phyloP scores from a whole-genome alignment of 2,329 filamentous ascomycete genomes.

The Aspergillus intermedius region DNA sequence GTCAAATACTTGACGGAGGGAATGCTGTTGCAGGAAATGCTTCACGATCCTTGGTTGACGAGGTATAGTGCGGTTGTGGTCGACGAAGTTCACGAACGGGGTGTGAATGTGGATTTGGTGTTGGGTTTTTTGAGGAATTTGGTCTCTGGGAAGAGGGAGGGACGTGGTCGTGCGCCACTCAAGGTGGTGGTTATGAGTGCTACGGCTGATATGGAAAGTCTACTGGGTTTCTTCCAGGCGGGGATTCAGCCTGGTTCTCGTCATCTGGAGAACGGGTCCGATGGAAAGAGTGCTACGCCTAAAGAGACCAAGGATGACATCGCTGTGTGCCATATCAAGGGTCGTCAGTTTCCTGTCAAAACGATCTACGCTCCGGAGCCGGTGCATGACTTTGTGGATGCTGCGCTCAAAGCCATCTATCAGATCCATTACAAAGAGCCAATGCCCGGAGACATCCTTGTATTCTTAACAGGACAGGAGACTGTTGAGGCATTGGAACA shows the following conservation, averaged over 20 bases:
- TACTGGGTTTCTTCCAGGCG: conserved; percentile 65
- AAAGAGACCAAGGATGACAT: conserved; percentile 28
- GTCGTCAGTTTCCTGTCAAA: conserved; percentile 79
- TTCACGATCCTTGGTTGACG: conserved; percentile 72
- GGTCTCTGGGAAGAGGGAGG: conserved; percentile 51
- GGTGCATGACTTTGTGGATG: conserved; percentile 74
- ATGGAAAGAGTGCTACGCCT: conserved; percentile 6
- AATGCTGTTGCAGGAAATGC: conserved; percentile 88
- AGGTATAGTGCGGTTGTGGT: conserved; percentile 88
- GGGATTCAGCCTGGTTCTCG: conserved; percentile 15
- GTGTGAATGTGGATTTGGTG: conserved; percentile 86
- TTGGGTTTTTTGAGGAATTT: conserved; percentile 82
- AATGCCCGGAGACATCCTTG: conserved; percentile 86
- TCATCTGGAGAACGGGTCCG: conserved; percentile 1
- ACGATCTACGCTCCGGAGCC: conserved; percentile 67
- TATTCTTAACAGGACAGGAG: conserved; percentile 88
- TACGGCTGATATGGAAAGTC: conserved; percentile 77
- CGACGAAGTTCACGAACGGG: conserved; percentile 95
- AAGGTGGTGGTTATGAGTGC: conserved; percentile 97
- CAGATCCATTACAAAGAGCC: conserved; percentile 82
- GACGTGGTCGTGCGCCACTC: conserved; percentile 64
- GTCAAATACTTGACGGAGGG: conserved; percentile 96
- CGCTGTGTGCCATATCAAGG: conserved; percentile 65
- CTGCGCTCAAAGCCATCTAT: conserved; percentile 73
- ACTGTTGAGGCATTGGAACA: conserved; percentile 78